Percentiles rank a stretch among this genome's conserved stretches.
phyloP scores from a whole-genome alignment of 2,329 filamentous ascomycete species.

The Sarocladium kiliense region DNA sequence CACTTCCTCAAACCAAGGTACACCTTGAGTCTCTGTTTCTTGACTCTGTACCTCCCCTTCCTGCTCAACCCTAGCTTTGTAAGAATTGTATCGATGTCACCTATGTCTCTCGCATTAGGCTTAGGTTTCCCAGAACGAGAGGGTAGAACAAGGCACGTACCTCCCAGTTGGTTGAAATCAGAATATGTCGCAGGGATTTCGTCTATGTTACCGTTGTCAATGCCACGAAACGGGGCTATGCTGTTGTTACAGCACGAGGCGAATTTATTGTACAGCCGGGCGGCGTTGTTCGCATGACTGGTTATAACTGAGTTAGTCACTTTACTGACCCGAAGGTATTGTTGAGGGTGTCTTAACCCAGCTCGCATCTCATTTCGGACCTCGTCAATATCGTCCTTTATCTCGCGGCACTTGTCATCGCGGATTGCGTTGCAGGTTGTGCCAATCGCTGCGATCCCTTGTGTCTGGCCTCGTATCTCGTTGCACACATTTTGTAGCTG shows the following conservation, averaged over 20 bases:
- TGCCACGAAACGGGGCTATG: not conserved
- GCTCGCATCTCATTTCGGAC: not conserved
- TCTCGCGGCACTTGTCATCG: not conserved
- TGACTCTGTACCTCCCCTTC: not conserved
- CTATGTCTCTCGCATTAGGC: not conserved
- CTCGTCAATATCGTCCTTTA: not conserved
- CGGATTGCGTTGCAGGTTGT: not conserved
- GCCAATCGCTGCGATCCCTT: not conserved
- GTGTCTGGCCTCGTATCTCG: not conserved
- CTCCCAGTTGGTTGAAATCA: not conserved
- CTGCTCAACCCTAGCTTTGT: not conserved
- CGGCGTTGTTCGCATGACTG: conserved; percentile 1
- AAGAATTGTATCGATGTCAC: not conserved
- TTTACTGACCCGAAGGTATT: not conserved
- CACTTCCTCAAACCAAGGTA: conserved; percentile 2
- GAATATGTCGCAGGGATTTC: not conserved
- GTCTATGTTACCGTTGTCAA: not conserved
- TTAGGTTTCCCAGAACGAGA: not conserved
- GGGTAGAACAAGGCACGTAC: not conserved
- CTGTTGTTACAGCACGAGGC: not conserved
- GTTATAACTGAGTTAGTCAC: not conserved
- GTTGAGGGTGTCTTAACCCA: not conserved
- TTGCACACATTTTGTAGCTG: not conserved
- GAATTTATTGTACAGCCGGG: not conserved
- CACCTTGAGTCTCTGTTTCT: not conserved